A percentile compares a stretch with the other conserved stretches of the same genome.
These are phyloP conservation scores for Rhodotorula toruloides DNA, from an alignment of 768 basidiomycete genomes.

Conservation along the genomic window DNA sequence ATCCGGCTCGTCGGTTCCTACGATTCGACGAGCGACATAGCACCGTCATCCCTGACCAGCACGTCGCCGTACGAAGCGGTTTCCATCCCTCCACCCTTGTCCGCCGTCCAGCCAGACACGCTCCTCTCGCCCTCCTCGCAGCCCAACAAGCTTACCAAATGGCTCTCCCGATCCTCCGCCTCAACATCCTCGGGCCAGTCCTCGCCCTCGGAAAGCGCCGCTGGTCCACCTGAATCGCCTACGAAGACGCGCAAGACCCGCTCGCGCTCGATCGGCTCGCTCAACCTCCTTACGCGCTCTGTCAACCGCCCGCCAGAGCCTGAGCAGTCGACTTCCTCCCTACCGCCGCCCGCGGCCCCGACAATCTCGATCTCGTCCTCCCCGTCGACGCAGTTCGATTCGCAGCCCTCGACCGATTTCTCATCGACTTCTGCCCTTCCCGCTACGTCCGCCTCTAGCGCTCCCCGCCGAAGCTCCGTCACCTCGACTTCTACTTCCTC, in stretches of 20 bases:
- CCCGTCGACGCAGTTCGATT: neutral
- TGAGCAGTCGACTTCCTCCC: too few species aligned
- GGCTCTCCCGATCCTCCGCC: slow-evolving; percentile 2
- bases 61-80: neutral
- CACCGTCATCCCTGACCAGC: neutral
- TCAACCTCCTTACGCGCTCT: slow-evolving; percentile 7
- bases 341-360: neutral
- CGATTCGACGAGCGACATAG: neutral
- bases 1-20: slow-evolving; percentile 6
- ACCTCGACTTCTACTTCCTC: slow-evolving; percentile 2
- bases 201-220: neutral
- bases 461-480: slow-evolving; percentile 1
- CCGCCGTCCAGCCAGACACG: neutral
- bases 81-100: neutral
- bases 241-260: neutral
- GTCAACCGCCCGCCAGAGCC: neutral
- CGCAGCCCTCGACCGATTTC: neutral
- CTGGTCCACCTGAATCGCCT: neutral
- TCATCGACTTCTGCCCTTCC: neutral
- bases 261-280: slow-evolving; percentile 25
- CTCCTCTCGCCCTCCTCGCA: neutral
- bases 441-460: neutral
- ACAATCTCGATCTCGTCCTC: slow-evolving; percentile 26
- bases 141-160: neutral
- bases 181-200: neutral